Conservation (phyloP, 2,329 filamentous ascomycete species). For the Beauveria sp. region DNA sequence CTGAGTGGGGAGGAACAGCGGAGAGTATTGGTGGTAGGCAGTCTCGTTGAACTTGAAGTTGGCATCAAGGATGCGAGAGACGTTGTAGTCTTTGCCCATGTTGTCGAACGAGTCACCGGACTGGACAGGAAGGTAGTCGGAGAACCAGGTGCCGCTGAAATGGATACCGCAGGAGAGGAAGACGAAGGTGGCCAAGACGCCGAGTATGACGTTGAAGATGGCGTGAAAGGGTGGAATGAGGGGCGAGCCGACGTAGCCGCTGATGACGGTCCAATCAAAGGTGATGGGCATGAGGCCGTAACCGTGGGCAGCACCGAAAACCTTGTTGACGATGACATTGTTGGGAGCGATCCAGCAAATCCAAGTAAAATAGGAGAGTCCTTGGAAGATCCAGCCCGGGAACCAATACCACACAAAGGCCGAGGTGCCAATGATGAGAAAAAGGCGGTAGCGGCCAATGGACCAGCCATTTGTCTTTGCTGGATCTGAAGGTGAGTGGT, state of each 20-base stretch:
- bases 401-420: constrained; percentile 53
- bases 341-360: constrained; percentile 55
- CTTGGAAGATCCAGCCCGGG: constrained; percentile 55
- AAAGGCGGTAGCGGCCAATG: constrained; percentile 56
- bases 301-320: constrained; percentile 53
- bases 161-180: constrained; percentile 51
- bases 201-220: constrained; percentile 46
- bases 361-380: constrained; percentile 55
- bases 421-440: constrained; percentile 47
- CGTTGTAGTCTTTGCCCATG: constrained; percentile 51
- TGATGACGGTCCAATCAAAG: constrained; percentile 45
- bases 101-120: constrained; percentile 58
- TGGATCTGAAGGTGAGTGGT: constrained; percentile 39
- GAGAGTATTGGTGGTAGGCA: constrained; percentile 57
- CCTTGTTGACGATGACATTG: constrained; percentile 51
- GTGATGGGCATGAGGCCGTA: constrained; percentile 54
- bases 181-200: constrained; percentile 48
- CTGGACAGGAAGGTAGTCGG: constrained; percentile 55
- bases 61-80: constrained; percentile 48
- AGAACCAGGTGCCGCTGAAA: constrained; percentile 48
- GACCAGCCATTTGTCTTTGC: constrained; percentile 51
- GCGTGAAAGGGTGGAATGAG: constrained; percentile 47
- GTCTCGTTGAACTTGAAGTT: constrained; percentile 51
- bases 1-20: constrained; percentile 56
- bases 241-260: constrained; percentile 42